Evolutionary conservation across 345 rosid species (phyloP), one percentile per base, ranked within the genome.

Genomic region (Eucalyptus erythrocorys): DNA sequence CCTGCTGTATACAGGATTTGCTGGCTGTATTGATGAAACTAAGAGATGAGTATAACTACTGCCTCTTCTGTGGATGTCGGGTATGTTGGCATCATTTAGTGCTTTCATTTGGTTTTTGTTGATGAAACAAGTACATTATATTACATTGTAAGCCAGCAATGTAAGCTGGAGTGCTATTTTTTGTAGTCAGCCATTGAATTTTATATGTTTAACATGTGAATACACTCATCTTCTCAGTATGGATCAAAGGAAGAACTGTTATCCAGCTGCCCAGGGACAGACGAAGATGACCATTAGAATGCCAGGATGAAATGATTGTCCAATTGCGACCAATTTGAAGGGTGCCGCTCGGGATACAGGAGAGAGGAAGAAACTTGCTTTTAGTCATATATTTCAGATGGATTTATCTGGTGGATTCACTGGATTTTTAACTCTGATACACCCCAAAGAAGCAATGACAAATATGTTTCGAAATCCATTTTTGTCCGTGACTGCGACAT

Each of bases 21-120:
- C 93, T 89, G 89, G 96, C 92, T 81, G 88, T 96, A 66, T 92
- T 96, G 92, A 93, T 91, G 93, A 95, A 94, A 92, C 91, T 96
- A 90, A 93, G 98, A 91, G 98, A 93, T 66, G 97, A 97, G 88
- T 91, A 94, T 92, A 93, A 90, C 55, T 97, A 98, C 87, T 98
- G 97, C 91, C 94, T 92, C 47, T 98, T 97, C 91, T 96, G 98
- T 90, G 99, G 99, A 79, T 94, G 95, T 89, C 96, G 93, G 98
- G 99, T 94, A 57, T 87, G 90, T 86, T 32, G 0, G 45, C 48
- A n/a, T 79, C 6, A 24, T 22, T 50, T 40, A 40, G 47, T 76
- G 27, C 47, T 22, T 76, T 76, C 47, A 21, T 40, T 40, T 76
- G 47, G 82, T 40, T 21, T 7, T 12, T 34, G 47, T 76, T 37